Evolutionary conservation across 176 grass and related monocot species (phyloP), one percentile per base, ranked within the genome.

Genomic region (Carex kokanica): DNA sequence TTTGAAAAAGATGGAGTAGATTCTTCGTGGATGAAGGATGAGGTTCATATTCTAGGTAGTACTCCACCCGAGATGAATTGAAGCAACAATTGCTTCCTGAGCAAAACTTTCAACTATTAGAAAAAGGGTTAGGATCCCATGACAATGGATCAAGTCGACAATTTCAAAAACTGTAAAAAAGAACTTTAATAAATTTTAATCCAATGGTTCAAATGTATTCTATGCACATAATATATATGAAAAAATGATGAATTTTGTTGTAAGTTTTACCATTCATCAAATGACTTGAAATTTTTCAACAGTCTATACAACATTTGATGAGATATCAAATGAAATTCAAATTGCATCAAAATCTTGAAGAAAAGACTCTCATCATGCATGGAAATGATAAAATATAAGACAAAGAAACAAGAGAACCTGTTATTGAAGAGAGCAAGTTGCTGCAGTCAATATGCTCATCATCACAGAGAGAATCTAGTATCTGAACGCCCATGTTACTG

Each of bases 11-110:
- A 98, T 98, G 95, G 43, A 53, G 89, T 36, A 98, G 60, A 74
- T 98, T 98, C 84, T 98, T 98, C 29, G 90, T 93, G 71, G 95
- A 98, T 82, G 95, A 94, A 79, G 95, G 95, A 87, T 98, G 95
- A 87, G 95, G 95, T 87, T 98, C 92, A 60, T 93, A 98, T 81
- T 98, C 82, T 84, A 98, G 86, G 67, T 94, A 98, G 88, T 93
- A 91, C 60, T 93, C 92, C 85, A 94, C 84, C 73, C 90, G 61
- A 67, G 92, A 93, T 74, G 84, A 63, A 86, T 98, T 98, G 86
- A 98, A 93, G 86, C 95, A 98, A 93, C 95, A 98, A 78, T 98
- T 98, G 71, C 73, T 83, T 67, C 95, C 95, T 98, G 87, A 54
- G 83, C 77, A 69, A 66, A 62, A 55, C 51, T 32, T 56, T 31